A percentile compares a stretch with the other conserved stretches of the same genome.
Conservation (phyloP, 2,329 filamentous ascomycete species). For the Fusarium albidum region DNA sequence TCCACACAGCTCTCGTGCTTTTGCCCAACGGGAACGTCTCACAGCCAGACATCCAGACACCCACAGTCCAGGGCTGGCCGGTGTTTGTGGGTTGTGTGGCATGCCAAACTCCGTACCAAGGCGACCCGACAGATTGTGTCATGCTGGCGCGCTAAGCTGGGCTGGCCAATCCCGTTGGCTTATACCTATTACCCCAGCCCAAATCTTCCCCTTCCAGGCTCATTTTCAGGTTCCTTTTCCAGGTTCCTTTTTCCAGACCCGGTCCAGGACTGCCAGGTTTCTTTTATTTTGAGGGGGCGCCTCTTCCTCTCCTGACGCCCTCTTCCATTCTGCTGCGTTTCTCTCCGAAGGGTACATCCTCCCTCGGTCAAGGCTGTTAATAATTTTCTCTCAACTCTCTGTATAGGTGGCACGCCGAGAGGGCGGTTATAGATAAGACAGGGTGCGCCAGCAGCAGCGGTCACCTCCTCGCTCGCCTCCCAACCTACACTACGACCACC, state of each 20-base stretch:
- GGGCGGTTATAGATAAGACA: slow-evolving; percentile 41
- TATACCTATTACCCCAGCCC: slow-evolving; percentile 45
- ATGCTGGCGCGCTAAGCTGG: slow-evolving; percentile 40
- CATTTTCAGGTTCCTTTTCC: slow-evolving; percentile 34
- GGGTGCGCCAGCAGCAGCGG: slow-evolving; percentile 36
- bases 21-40: background rate
- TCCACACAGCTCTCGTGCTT: slow-evolving; percentile 5
- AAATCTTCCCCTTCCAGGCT: slow-evolving; percentile 39
- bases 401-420: background rate
- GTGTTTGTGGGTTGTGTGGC: background rate
- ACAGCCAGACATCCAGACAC: slow-evolving; percentile 11
- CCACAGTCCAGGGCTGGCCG: background rate
- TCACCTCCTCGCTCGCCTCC: slow-evolving; percentile 34
- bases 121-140: slow-evolving; percentile 47
- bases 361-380: too few relatives aligned
- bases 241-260: slow-evolving; percentile 23
- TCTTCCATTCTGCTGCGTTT: background rate
- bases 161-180: slow-evolving; percentile 37
- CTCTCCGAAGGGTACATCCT: too few relatives aligned
- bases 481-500: slow-evolving; percentile 34
- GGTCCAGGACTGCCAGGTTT: slow-evolving; percentile 27
- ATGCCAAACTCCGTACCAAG: slow-evolving; percentile 30
- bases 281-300: slow-evolving; percentile 26
- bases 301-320: slow-evolving; percentile 22
- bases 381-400: too few relatives aligned